Evolutionary conservation across 371 early-diverging fungal species (phyloP), one percentile per base, ranked within the genome.

Genomic region (Mucor ambiguus): DNA sequence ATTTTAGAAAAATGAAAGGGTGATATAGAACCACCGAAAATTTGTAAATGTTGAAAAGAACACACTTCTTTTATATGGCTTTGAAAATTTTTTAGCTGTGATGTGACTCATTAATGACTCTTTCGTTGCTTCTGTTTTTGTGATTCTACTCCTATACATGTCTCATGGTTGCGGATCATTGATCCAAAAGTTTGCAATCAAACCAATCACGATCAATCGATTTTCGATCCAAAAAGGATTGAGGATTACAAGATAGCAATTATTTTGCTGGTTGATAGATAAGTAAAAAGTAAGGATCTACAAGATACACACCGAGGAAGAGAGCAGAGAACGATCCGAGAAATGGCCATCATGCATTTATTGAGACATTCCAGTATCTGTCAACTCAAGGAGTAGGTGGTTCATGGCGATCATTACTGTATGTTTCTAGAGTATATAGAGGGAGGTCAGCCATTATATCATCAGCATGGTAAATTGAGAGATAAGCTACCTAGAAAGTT

Each of bases 341-440:
- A 89, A 70, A 82, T 87, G 58, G 87, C 95, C 5, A 92, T 96
- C 55, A 90, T 92, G 77, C 81, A 90, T 52, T 76, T 98, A 20
- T 75, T 95, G 30, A 70, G 87, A 60, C 98, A 98, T 74, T 95
- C 95, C 0, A 81, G 87, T 67, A 89, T 90, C 20, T 84, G 85
- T 68, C 76, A 78, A 69, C 71, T 96, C 26, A 82, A 88, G 68
- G 94, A 96, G 69, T 91, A 93, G 66, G 76, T 91, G 9, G 80
- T 89, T 18, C 86, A 85, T 58, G 84, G 88, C 2, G 84, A 87
- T 58, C 82, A 89, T 71, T 96, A 92, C 78, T 98, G 93, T 75
- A 79, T 98, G 73, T 91, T 98, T 66, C 86, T 96, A 60, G 95
- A 96, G 64, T 91, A 89, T 66, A 85, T 94, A 0, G 80, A 86